Evolutionary conservation across 75 land plant genomes (phyloP).

Genomic region (Chamaecyparis obtusa): DNA sequence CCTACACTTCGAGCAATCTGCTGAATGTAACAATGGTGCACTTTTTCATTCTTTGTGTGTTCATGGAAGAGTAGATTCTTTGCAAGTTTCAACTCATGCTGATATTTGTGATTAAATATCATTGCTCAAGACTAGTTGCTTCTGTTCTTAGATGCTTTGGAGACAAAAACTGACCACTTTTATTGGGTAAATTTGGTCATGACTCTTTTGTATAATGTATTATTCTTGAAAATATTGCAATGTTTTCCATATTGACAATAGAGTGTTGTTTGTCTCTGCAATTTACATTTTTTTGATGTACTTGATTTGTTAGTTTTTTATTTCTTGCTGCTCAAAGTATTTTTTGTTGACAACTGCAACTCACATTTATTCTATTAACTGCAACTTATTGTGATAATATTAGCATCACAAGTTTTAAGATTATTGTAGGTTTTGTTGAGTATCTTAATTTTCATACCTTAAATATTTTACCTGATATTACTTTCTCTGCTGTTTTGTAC

Average conservation of each 20-base stretch:
- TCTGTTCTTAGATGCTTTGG: background rate
- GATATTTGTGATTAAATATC: too few relatives aligned
- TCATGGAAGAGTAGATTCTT: background rate
- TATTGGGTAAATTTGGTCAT: background rate
- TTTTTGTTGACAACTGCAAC: too few relatives aligned
- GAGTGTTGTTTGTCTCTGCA: background rate
- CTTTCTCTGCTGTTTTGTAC: background rate
- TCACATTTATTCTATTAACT: too few relatives aligned
- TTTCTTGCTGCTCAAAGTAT: too few relatives aligned
- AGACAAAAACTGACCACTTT: background rate
- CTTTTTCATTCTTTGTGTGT: too few relatives aligned
- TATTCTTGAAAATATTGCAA: background rate
- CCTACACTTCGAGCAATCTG: too few relatives aligned
- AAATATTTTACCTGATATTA: background rate
- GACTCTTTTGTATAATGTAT: background rate
- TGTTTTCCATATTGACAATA: background rate
- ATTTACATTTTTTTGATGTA: too few relatives aligned
- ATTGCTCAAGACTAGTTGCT: background rate
- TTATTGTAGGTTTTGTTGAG: background rate
- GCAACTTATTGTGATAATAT: background rate
- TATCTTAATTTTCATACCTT: background rate
- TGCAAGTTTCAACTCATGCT: background rate
- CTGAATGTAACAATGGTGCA: too few relatives aligned
- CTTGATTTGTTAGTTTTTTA: background rate
- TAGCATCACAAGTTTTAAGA: background rate